Evolutionary conservation across 495 filamentous ascomycete species (phyloP), one percentile per base, ranked within the genome.

Genomic region (Penicillium chermesinum): DNA sequence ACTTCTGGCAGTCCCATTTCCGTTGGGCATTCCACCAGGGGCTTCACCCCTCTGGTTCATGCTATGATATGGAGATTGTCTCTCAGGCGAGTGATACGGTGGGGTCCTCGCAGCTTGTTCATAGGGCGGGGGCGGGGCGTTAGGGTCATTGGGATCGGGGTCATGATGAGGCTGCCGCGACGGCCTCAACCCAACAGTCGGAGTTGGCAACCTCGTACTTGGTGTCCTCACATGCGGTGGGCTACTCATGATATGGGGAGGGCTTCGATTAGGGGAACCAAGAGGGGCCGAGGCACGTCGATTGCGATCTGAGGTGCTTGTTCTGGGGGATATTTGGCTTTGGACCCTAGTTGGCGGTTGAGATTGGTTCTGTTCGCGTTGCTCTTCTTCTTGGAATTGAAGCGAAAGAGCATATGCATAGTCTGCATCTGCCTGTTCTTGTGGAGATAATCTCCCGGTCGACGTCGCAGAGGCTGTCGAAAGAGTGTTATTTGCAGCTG

Each of bases 111-210:
- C 77, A 7, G 86, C 85, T 70, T 91, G 85, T 66, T 93, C 89
- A 60, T 95, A 95, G 12, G 79, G 83, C 5, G 89, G 89, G 9
- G 87, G 88, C 2, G 86, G 83, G 1, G 77, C 81, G 39, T 79
- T 73, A 5, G 69, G 75, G n/a, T 74, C 64, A 19, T 67, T 69
- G 15, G 14, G 65, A 50, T 52, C 66, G 57, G 37, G 51, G 36
- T 38, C 63, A 44, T 14, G 54, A 54, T 39, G 44, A 43, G 41
- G 40, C 61, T 67, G 44, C 4, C 44, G 50, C 5, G 27, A 16
- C 14, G 38, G 32, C 12, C 38, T 43, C 30, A 48, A 32, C 16
- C 34, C 27, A 7, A 51, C n/a, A n/a, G n/a, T n/a, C n/a, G n/a
- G n/a, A n/a, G n/a, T n/a, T n/a, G n/a, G n/a, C n/a, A n/a, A n/a